Evolutionary conservation across 176 grass and related monocot species (phyloP), one percentile per base, ranked within the genome.

Genomic region (Zoysia japonica): DNA sequence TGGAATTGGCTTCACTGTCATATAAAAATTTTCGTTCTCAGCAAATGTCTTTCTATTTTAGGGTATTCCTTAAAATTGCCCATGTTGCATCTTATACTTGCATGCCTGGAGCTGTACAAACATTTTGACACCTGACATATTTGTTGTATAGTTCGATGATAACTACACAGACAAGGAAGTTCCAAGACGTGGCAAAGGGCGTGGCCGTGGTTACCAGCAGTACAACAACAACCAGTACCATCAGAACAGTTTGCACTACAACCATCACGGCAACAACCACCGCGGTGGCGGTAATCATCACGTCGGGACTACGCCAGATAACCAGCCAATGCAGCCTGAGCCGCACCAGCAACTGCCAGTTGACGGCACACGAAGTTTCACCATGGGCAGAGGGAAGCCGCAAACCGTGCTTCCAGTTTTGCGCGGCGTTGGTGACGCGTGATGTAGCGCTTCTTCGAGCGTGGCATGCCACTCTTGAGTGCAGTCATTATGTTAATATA

Each of bases 341-440:
- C 87, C 72, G 70, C 63, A 80, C 1, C 44, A 7, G 42, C 83
- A 85, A 50, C 85, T 66, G 65, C 77, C 50, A n/a, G 71, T 78
- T 7, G 82, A 98, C 56, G 95, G 92, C 77, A 98, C 92, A 0
- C 91, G 88, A 35, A 92, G 95, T 87, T 98, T 98, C 45, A 48
- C 86, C 11, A 77, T 98, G 61, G 92, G 95, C 74, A 82, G 95
- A 45, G 95, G 95, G 14, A 98, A 91, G 71, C 92, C 62, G 16
- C 80, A 90, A 66, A 48, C 80, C 5, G 35, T 60, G 20, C 61
- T 20, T 54, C 78, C 67, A 56, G 54, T 37, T 57, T 7, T 76
- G 49, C 77, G 77, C 3, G n/a, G 59, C 4, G 72, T 75, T 9
- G 47, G 59, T 2, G 82, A 81, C 44, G 11, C 72, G 61, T 81